phyloP scores from a whole-genome alignment of 371 early-diverging fungal species.

The Neoconidiobolus thromboides region DNA sequence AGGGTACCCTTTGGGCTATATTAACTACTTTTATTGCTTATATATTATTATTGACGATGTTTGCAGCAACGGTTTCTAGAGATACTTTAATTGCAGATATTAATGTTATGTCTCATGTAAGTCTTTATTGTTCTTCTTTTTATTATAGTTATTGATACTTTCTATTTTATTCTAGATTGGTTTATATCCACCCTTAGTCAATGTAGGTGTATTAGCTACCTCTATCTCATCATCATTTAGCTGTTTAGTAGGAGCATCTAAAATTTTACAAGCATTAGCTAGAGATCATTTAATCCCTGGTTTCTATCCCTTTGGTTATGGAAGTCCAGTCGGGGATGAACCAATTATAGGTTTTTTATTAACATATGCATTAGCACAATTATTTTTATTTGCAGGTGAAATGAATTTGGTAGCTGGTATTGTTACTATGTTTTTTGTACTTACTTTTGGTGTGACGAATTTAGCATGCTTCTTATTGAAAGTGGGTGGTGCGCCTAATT shows the following conservation, averaged over 20 bases:
- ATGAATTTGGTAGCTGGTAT: conserved; percentile 36
- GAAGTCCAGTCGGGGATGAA: conserved; percentile 16
- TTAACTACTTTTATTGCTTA: conserved; percentile 26
- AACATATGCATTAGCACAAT: conserved; percentile 25
- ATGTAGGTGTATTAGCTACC: conserved; percentile 30
- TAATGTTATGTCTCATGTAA: conserved; percentile 32
- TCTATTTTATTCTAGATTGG: conserved; percentile 7
- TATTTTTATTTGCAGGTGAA: conserved; percentile 27
- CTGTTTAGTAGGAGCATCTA: conserved; percentile 29
- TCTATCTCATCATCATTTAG: conserved; percentile 30
- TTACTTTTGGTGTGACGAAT: conserved; percentile 33
- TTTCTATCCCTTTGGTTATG: conserved; percentile 14
- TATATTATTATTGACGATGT: conserved; percentile 19
- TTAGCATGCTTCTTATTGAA: conserved; percentile 37
- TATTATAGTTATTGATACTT: background rate
- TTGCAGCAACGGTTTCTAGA: conserved; percentile 30
- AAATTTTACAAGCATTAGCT: conserved; percentile 38
- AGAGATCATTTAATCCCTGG: conserved; percentile 21
- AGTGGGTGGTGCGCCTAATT: conserved; percentile 36
- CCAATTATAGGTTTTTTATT: conserved; percentile 20
- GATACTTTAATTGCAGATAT: conserved; percentile 26
- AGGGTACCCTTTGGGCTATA: conserved; percentile 34
- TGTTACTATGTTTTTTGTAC: conserved; percentile 31
- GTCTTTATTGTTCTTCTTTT: background rate
- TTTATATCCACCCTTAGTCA: conserved; percentile 18